Base-by-base conservation (phyloP, 257 asterid species). In the Solanum lignicaule region DNA sequence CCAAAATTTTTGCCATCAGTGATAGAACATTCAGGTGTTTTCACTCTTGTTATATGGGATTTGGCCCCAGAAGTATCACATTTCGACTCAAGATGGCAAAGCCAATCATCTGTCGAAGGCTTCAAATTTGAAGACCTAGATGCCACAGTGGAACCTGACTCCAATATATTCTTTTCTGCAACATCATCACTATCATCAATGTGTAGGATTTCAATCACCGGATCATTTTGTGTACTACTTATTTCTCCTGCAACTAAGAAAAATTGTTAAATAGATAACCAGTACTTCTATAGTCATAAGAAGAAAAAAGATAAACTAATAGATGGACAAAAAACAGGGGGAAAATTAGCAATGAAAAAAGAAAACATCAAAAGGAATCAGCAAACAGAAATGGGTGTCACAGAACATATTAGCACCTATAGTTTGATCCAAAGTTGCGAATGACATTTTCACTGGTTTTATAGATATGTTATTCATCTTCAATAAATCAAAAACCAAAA, bases 241-340 rank as follows among this genome's bases (percentile, higher is more conserved):
- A 16, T 52, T 89, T 93, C 94, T 88, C 78, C 75, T 48, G 91
- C 87, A 91, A 94, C 98, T 95, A 88, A 82, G 87, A 87, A 87
- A 86, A 43, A 25, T 29, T 46, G 87, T 83, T 66, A 18, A n/a
- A 35, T 16, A 66, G 11, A 76, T 41, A 76, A 84, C n/a, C 48
- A 33, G 65, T 35, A 38, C 39, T 41, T 21, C 41, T 35, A 33
- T 20, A 87, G 32, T 82, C 66, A 29, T 16, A 84, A 83, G 55
- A 21, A 23, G 52, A 75, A 7, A 29, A 72, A 62, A 12, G 35
- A 15, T 5, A n/a, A 52, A 43, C 31, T 32, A 27, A 86, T 9
- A 13, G n/a, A 83, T 25, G 73, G 66, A 5, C 20, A 55, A 76
- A 36, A 87, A 83, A 46, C 21, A 86, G 7, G 79, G 41, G 3